Base-by-base conservation (phyloP, 2,329 filamentous ascomycete genomes). In the Pyrenophora tritici-repentis region DNA sequence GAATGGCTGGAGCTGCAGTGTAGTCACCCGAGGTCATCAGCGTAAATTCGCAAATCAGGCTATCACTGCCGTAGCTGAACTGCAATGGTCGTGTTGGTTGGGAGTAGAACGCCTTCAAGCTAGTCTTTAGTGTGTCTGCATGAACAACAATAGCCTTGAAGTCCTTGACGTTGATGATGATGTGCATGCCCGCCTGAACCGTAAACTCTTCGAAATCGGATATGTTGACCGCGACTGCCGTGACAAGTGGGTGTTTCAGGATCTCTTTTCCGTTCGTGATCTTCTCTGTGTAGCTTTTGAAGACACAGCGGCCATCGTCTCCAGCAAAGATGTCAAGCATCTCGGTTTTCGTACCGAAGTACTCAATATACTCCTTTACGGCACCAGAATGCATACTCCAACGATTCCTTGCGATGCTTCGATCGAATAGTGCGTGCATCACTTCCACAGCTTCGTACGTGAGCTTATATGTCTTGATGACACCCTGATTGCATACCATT, bases 271-370 rank as follows among this genome's bases (percentile, higher is more conserved):
- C 85, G 61, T 86, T 87, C 48, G 86, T 81, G 7, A 88, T 84
- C 74, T 90, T 92, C 70, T 92, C 89, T 0, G 88, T 91, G 65
- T 89, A 92, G 67, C 88, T 91, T 20, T 88, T 90, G 63, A 93
- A 90, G 50, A 89, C 88, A 13, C 89, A 81, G 52, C 82, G 81
- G 8, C 77, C 86, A 39, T 88, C 83, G 45, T 89, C 85, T 7
- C 68, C 63, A 10, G 86, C 85, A 65, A 89, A 88, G 56, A 93
- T 87, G 61, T 92, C 89, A 2, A 93, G 81, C 59, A 91, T 87
- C 70, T 93, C 89, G 26, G 90, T 90, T 4, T 88, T 89, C 1
- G 87, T 87, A 0, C 88, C 88, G 65, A 92, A 92, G 66, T 91
- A 89, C 53, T 92, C 89, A 74, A 90, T 86, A 55, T 91, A 82